phyloP scores from a whole-genome alignment of 1,139 yeast species.

The Scheffersomyces lignicola region DNA sequence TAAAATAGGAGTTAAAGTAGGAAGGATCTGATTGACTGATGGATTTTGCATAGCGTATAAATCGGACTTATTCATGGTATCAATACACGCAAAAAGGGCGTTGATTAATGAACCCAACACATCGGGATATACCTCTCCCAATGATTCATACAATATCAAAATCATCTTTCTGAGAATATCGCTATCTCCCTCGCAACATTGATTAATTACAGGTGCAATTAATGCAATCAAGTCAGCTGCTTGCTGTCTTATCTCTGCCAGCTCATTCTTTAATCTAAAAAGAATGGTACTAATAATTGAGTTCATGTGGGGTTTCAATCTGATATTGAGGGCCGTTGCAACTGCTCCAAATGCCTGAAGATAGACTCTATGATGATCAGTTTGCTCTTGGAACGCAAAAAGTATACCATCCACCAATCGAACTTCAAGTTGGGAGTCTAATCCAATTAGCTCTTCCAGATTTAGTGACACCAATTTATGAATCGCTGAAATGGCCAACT shows the following conservation, averaged over 20 bases:
- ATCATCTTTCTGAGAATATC: conserved; percentile 67
- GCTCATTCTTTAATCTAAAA: conserved; percentile 71
- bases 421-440: conserved; percentile 51
- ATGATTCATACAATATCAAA: conserved; percentile 79
- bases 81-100: conserved; percentile 57
- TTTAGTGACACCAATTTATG: conserved; percentile 27
- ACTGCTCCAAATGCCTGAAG: conserved; percentile 68
- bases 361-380: conserved; percentile 50
- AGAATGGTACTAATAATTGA: conserved; percentile 74
- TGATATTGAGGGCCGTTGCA: conserved; percentile 62
- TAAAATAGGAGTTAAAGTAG: conserved; percentile 88
- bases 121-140: conserved; percentile 95
- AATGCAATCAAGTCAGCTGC: conserved; percentile 76
- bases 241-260: conserved; percentile 77
- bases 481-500: conserved; percentile 76
- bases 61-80: conserved; percentile 42
- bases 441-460: conserved; percentile 37
- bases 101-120: conserved; percentile 83
- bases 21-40: conserved; percentile 78
- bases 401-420: conserved; percentile 78
- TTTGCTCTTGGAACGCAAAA: conserved; percentile 84
- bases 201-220: conserved; percentile 65
- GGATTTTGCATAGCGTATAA: conserved; percentile 68
- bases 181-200: conserved; percentile 58
- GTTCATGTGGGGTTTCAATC: conserved; percentile 74